A percentile compares a stretch with the other conserved stretches of the same genome.
Conservation (phyloP, 106 monocot genomes). For the Triglochin maritima region DNA sequence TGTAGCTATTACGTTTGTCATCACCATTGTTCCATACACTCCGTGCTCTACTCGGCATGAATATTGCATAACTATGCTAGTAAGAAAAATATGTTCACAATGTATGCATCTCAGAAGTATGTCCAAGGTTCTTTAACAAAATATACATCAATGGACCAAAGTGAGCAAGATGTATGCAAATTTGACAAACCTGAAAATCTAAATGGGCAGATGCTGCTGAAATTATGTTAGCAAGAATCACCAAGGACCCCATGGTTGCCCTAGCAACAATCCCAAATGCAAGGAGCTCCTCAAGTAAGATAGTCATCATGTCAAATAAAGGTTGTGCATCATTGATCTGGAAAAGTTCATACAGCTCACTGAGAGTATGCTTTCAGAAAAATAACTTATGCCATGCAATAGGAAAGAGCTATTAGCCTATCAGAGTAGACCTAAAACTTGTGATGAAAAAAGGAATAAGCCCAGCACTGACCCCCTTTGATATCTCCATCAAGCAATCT, state of each 20-base stretch:
- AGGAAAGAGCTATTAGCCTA: too few relatives aligned
- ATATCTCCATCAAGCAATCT: slow-evolving; percentile 87
- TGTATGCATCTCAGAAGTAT: too few relatives aligned
- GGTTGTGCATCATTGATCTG: slow-evolving; percentile 65
- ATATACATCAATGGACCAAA: background rate
- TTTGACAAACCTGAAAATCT: slow-evolving; percentile 34
- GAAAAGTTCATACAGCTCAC: slow-evolving; percentile 1
- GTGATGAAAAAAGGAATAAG: background rate
- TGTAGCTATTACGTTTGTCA: too few relatives aligned
- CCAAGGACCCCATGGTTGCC: slow-evolving; percentile 73
- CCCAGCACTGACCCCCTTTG: slow-evolving; percentile 44
- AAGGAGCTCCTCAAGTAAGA: slow-evolving; percentile 69
- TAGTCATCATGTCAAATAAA: slow-evolving; percentile 83
- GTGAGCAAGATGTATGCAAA: background rate
- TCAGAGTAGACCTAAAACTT: too few relatives aligned
- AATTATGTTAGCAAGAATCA: slow-evolving; percentile 79
- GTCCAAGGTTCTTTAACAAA: background rate
- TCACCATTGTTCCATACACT: too few relatives aligned
- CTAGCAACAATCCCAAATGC: slow-evolving; percentile 42
- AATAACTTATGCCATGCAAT: background rate
- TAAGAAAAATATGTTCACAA: too few relatives aligned
- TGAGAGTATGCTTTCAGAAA: background rate
- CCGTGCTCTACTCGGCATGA: too few relatives aligned
- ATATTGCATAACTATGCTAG: too few relatives aligned
- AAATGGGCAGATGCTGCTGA: slow-evolving; percentile 36